phyloP scores from a whole-genome alignment of 2,329 filamentous ascomycete species.

The Rhinocladiella mackenziei region DNA sequence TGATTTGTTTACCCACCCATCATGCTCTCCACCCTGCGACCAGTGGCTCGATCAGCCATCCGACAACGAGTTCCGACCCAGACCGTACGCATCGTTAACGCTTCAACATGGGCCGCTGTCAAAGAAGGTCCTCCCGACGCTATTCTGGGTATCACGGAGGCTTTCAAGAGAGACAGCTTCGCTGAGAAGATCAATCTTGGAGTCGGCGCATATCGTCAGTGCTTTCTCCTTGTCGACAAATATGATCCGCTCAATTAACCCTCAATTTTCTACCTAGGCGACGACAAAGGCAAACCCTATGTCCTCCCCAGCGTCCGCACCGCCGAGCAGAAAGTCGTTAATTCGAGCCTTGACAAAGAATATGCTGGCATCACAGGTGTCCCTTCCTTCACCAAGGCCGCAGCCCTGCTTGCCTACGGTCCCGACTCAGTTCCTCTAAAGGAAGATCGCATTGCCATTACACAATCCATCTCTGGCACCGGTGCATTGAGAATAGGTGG shows the following conservation, averaged over 20 bases:
- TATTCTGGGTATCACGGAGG: slow-evolving; percentile 72
- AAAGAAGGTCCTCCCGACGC: slow-evolving; percentile 79
- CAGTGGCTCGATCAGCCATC: slow-evolving; percentile 39
- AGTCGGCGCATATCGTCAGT: slow-evolving; percentile 86
- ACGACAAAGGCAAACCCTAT: slow-evolving; percentile 96
- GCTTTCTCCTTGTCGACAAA: neutral
- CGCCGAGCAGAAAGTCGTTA: slow-evolving; percentile 82
- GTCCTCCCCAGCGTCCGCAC: slow-evolving; percentile 88
- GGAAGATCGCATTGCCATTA: slow-evolving; percentile 76
- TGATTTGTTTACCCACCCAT: slow-evolving; percentile 11
- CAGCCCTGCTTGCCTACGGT: slow-evolving; percentile 87
- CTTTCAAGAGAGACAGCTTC: slow-evolving; percentile 95
- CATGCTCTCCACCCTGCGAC: slow-evolving; percentile 48
- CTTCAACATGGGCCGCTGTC: slow-evolving; percentile 85
- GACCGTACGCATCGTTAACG: slow-evolving; percentile 51
- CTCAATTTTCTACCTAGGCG: slow-evolving; percentile 42
- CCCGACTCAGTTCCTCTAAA: slow-evolving; percentile 70
- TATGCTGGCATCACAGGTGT: slow-evolving; percentile 79
- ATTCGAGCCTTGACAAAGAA: slow-evolving; percentile 63
- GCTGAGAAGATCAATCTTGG: slow-evolving; percentile 97
- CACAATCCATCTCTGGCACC: slow-evolving; percentile 96
- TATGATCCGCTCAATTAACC: neutral
- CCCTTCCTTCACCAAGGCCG: slow-evolving; percentile 87
- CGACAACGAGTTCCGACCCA: slow-evolving; percentile 34
- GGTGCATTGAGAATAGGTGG: slow-evolving; percentile 92